A percentile compares a stretch with the other conserved stretches of the same genome.
Evolutionary conservation across 2,329 filamentous ascomycete genomes (phyloP).

Genomic region (Colletotrichum sp.): DNA sequence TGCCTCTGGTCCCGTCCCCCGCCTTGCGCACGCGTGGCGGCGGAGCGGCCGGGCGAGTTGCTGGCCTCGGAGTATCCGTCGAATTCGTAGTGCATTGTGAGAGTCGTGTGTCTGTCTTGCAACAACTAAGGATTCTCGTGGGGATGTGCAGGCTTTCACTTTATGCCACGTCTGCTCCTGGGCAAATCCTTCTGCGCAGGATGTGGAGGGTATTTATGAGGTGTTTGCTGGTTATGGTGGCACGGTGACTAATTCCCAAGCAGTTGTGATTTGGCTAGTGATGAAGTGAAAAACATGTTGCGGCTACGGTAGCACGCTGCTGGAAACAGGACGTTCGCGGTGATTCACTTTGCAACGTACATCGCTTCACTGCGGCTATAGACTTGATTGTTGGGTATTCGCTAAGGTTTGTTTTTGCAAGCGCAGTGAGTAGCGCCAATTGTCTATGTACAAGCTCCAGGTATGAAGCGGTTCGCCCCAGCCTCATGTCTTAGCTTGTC

Average conservation of each 20-base stretch:
- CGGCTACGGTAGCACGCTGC: background rate
- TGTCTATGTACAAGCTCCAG: slow-evolving; percentile 8
- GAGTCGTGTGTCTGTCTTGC: background rate
- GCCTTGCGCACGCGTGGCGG: background rate
- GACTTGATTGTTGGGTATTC: background rate
- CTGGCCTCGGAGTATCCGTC: slow-evolving; percentile 10
- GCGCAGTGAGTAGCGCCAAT: background rate
- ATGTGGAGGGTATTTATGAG: background rate
- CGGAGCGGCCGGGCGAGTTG: background rate
- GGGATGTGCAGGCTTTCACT: background rate
- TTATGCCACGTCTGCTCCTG: background rate
- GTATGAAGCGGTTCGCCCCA: background rate
- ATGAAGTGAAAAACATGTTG: background rate
- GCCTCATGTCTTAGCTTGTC: background rate
- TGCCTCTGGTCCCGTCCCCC: background rate
- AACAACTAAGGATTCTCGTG: background rate
- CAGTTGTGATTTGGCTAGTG: background rate
- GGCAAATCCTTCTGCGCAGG: no score
- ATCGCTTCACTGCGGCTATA: background rate
- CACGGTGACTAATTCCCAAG: background rate
- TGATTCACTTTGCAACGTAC: background rate
- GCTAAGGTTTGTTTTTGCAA: background rate
- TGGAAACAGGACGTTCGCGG: fast-evolving
- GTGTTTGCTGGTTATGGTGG: background rate
- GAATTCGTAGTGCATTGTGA: slow-evolving; percentile 4